Conservation (phyloP, 257 asterid genomes). For the Nicotiana tabacum region DNA sequence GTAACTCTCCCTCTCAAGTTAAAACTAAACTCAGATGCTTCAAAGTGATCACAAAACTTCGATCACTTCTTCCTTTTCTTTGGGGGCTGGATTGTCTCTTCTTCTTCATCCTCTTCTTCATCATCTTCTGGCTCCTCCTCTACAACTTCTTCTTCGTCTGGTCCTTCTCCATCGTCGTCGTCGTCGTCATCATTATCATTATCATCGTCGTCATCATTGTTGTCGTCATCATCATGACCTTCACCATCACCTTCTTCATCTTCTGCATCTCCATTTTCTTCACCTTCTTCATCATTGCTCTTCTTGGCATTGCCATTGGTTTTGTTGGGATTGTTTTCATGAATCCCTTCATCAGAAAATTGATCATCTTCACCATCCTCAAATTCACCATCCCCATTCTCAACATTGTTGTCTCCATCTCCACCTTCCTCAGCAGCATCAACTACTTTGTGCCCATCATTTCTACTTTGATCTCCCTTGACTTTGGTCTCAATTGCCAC, state of each 20-base stretch:
- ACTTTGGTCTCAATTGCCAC: constrained; percentile 17
- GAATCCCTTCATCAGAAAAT: constrained; percentile 32
- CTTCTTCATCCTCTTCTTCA: constrained; percentile 49
- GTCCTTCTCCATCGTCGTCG: constrained; percentile 18
- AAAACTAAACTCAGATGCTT: background rate
- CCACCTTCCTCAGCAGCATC: constrained; percentile 49
- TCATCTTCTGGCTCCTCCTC: constrained; percentile 32
- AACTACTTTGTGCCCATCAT: constrained; percentile 23
- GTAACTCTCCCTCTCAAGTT: background rate
- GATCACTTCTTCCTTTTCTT: constrained; percentile 80
- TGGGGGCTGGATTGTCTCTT: constrained; percentile 69
- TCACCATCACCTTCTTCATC: constrained; percentile 27
- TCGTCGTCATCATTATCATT: constrained; percentile 20
- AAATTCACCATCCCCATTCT: constrained; percentile 24
- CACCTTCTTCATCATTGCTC: constrained; percentile 22
- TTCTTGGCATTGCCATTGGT: constrained; percentile 40
- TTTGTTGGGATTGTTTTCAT: constrained; percentile 28
- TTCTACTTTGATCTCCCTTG: constrained; percentile 12
- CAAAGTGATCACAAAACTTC: background rate
- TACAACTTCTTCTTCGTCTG: constrained; percentile 24
- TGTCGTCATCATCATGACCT: constrained; percentile 23
- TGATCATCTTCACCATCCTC: constrained; percentile 39
- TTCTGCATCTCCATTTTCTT: constrained; percentile 27
- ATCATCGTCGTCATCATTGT: background rate
- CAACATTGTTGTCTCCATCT: constrained; percentile 21